These are phyloP conservation scores for Corylus americana DNA, from an alignment of 306 rosid genomes.

Conservation along the genomic window DNA sequence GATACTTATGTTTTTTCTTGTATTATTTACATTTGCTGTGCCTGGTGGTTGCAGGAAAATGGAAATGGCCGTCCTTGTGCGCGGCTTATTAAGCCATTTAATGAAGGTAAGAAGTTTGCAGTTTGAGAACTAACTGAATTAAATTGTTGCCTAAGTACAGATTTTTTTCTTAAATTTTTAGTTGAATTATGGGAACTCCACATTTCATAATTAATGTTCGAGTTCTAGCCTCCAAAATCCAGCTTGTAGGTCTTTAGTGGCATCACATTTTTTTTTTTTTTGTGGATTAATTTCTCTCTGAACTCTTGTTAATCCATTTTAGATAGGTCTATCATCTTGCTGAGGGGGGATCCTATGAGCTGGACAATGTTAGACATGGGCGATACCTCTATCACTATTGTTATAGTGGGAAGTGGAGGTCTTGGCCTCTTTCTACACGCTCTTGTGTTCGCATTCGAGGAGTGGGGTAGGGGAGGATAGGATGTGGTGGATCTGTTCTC, in stretches of 20 bases:
- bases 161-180: neutral
- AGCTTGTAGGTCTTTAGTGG: neutral
- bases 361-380: neutral
- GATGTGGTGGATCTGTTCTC: too few relatives aligned
- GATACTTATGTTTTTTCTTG: constrained; percentile 8
- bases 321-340: neutral
- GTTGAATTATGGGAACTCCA: neutral
- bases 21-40: constrained; percentile 28
- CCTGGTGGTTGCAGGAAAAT: constrained; percentile 45
- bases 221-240: neutral
- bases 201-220: neutral
- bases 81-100: constrained; percentile 45
- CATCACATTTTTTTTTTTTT: neutral
- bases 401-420: too few relatives aligned
- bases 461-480: too few relatives aligned
- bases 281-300: neutral
- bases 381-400: neutral
- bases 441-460: too few relatives aligned
- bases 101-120: constrained; percentile 43
- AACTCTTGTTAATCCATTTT: neutral
- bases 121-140: neutral
- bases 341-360: neutral
- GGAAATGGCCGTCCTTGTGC: constrained; percentile 45
- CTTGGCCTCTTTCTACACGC: too few relatives aligned
- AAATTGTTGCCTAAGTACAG: neutral